Percentiles rank a stretch among this genome's conserved stretches.
These are phyloP conservation scores for Phytophthora sp. DNA, from an alignment of 352 stramenopile genomes.

Conservation along the genomic window DNA sequence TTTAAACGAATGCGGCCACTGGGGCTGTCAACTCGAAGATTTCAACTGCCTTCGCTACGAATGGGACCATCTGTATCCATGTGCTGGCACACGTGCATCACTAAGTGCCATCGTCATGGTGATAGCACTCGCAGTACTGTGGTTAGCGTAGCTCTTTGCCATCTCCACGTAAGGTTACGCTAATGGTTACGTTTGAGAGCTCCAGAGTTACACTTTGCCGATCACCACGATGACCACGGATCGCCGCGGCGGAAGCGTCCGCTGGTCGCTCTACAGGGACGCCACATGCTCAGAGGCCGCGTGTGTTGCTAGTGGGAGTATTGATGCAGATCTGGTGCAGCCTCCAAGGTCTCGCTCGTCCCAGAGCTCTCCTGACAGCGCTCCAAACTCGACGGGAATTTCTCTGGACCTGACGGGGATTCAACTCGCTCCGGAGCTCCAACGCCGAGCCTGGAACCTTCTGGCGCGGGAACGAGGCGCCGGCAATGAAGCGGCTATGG, in stretches of 20 bases:
- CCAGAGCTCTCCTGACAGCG: background rate
- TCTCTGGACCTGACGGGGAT: constrained; percentile 19
- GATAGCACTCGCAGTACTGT: constrained; percentile 19
- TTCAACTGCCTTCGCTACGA: constrained; percentile 93
- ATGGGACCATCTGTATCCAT: constrained; percentile 80
- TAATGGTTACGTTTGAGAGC: constrained; percentile 31
- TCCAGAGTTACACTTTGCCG: constrained; percentile 18
- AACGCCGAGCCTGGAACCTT: constrained; percentile 22
- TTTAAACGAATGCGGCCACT: constrained; percentile 88
- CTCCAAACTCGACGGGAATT: constrained; percentile 10
- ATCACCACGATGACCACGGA: constrained; percentile 15
- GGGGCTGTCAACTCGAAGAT: constrained; percentile 86
- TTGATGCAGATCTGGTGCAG: constrained; percentile 23
- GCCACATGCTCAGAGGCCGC: constrained; percentile 6
- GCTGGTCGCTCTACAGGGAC: constrained; percentile 43
- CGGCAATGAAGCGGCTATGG: background rate
- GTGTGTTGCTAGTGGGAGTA: constrained; percentile 23
- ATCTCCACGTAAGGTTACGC: constrained; percentile 4
- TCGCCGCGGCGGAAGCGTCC: constrained; percentile 9
- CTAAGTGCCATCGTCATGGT: constrained; percentile 11
- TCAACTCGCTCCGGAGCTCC: constrained; percentile 37
- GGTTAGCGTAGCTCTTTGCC: constrained; percentile 27
- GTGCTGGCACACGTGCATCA: constrained; percentile 17
- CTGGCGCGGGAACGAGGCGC: background rate
- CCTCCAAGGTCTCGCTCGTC: background rate